Percentiles rank a stretch among this genome's conserved stretches.
These are phyloP conservation scores for Neoscytalidium dimidiatum DNA, from an alignment of 2,329 filamentous ascomycete species.

Conservation along the genomic window DNA sequence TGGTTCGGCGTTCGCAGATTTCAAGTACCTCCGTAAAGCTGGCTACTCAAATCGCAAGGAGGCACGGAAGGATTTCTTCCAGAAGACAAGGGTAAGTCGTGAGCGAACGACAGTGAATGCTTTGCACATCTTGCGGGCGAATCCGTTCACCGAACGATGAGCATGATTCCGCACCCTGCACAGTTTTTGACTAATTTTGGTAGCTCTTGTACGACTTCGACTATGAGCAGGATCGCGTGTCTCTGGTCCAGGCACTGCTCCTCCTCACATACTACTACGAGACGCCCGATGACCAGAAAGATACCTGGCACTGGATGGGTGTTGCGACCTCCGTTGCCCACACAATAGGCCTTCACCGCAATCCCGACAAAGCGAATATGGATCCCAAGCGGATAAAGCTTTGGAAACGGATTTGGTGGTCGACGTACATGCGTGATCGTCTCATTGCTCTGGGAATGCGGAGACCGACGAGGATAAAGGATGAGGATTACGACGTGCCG, in stretches of 20 bases:
- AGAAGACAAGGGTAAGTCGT: slow-evolving; percentile 73
- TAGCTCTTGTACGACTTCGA: slow-evolving; percentile 92
- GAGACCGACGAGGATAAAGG: slow-evolving; percentile 86
- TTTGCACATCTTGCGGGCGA: neutral
- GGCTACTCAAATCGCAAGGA: slow-evolving; percentile 78
- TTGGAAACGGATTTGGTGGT: slow-evolving; percentile 98
- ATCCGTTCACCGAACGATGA: neutral
- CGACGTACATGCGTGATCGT: slow-evolving; percentile 91
- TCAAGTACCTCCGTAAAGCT: slow-evolving; percentile 71
- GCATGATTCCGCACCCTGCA: slow-evolving; percentile 2
- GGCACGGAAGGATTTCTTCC: slow-evolving; percentile 85
- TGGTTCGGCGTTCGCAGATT: slow-evolving; percentile 83
- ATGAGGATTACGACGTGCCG: slow-evolving; percentile 89
- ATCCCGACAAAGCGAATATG: slow-evolving; percentile 78
- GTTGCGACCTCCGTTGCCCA: slow-evolving; percentile 90
- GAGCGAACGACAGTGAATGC: neutral
- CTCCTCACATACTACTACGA: slow-evolving; percentile 99
- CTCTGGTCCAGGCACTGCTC: slow-evolving; percentile 83
- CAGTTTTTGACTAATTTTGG: slow-evolving; percentile 19
- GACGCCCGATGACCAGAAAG: slow-evolving; percentile 93
- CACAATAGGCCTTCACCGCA: slow-evolving; percentile 88
- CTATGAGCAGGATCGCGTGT: slow-evolving; percentile 86
- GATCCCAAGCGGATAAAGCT: slow-evolving; percentile 72
- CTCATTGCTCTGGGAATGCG: slow-evolving; percentile 93
- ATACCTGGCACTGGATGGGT: slow-evolving; percentile 99